A percentile compares a stretch with the other conserved stretches of the same genome.
phyloP scores from a whole-genome alignment of 176 grass and related monocot genomes.

The Chloris gayana region DNA sequence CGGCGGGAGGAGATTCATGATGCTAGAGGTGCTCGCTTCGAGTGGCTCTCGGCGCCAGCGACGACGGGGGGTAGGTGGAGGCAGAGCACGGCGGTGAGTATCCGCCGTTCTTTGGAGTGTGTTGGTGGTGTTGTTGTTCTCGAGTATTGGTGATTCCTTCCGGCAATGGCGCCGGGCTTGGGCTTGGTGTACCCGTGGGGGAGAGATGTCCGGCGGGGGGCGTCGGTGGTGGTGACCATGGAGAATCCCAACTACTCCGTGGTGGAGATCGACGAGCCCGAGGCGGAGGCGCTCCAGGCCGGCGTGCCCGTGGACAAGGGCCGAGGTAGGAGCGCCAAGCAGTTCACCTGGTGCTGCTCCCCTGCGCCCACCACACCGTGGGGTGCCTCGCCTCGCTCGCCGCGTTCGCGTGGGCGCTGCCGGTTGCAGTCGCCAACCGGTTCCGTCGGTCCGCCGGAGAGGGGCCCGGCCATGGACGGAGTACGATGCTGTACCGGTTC shows the following conservation, averaged over 20 bases:
- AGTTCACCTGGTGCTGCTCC: conserved; percentile 77
- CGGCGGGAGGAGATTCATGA: conserved; percentile 8
- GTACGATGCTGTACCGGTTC: conserved; percentile 56
- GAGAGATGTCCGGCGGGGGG: conserved; percentile 51
- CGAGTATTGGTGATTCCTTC: not conserved
- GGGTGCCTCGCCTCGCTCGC: conserved; percentile 57
- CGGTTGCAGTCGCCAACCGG: conserved; percentile 40
- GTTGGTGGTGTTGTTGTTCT: not conserved
- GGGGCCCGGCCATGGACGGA: conserved; percentile 28
- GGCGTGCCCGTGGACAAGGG: conserved; percentile 54
- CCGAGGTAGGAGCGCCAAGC: conserved; percentile 75
- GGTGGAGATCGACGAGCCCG: conserved; percentile 62
- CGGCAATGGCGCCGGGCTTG: conserved; percentile 59
- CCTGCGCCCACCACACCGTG: conserved; percentile 59
- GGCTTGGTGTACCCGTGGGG: conserved; percentile 54
- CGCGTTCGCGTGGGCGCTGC: conserved; percentile 47
- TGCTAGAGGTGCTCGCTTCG: conserved; percentile 14
- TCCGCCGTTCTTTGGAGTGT: not conserved
- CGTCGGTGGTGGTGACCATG: conserved; percentile 76
- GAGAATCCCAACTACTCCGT: conserved; percentile 83
- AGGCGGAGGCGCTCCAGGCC: conserved; percentile 40
- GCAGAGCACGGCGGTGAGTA: not conserved
- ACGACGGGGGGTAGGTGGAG: not conserved
- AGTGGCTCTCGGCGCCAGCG: not conserved
- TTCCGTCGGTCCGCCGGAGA: conserved; percentile 31